These are phyloP conservation scores for Diddensiella santjacobensis DNA, from an alignment of 805 yeast species.

Conservation along the genomic window DNA sequence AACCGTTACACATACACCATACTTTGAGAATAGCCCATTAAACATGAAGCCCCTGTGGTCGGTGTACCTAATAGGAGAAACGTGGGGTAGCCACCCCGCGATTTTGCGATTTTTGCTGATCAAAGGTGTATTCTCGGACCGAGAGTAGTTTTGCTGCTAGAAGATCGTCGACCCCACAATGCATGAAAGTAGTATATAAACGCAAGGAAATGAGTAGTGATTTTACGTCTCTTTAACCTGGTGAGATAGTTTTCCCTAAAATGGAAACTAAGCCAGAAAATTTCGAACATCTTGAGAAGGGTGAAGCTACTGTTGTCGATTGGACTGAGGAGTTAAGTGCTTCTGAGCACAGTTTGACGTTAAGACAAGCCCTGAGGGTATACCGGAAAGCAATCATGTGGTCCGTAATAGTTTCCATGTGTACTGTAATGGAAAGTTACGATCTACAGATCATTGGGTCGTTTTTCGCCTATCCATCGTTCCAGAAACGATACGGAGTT, in stretches of 20 bases:
- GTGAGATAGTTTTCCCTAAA: not conserved
- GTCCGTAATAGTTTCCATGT: conserved; percentile 43
- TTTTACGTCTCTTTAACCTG: not conserved
- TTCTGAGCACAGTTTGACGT: conserved; percentile 15
- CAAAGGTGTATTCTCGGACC: not conserved
- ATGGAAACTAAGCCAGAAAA: not conserved
- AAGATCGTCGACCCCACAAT: not conserved
- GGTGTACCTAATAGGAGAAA: too few relatives aligned
- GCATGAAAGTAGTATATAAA: not conserved
- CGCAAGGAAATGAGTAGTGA: not conserved
- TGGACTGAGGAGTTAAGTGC: not conserved
- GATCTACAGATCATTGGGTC: conserved; percentile 41
- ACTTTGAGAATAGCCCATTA: not conserved
- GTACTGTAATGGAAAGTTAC: conserved; percentile 50
- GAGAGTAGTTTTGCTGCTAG: not conserved
- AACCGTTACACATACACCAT: not conserved
- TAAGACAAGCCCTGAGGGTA: conserved; percentile 28
- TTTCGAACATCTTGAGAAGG: not conserved
- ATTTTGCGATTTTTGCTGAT: not conserved
- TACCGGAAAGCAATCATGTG: conserved; percentile 45
- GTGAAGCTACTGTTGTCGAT: not conserved
- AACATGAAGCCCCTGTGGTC: too few relatives aligned
- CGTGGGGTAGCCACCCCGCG: not conserved
- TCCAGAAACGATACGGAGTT: conserved; percentile 40
- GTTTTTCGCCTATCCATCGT: conserved; percentile 45